phyloP scores from a whole-genome alignment of 202 grass and related monocot genomes.

The Saccharum hybrid region DNA sequence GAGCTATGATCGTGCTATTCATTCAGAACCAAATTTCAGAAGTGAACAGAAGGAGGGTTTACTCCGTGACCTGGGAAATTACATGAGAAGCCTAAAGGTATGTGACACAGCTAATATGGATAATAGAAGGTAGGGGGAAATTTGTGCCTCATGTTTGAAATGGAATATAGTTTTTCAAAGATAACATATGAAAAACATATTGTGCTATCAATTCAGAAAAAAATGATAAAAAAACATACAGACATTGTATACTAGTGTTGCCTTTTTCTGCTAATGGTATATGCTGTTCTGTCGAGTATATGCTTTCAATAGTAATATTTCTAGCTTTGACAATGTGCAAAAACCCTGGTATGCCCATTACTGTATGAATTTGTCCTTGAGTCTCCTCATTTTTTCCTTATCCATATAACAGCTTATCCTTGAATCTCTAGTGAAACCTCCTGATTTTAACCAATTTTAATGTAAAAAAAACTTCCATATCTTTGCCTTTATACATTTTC shows the following conservation, averaged over 20 bases:
- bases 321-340: neutral
- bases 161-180: constrained; percentile 25
- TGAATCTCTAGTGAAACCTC: constrained; percentile 2
- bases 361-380: neutral
- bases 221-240: constrained; percentile 22
- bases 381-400: constrained; percentile 4
- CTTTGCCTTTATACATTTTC: constrained; percentile 9
- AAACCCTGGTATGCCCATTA: neutral
- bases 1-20: constrained; percentile 93
- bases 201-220: neutral
- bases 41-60: constrained; percentile 84
- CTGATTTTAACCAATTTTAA: constrained; percentile 5
- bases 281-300: neutral
- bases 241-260: neutral
- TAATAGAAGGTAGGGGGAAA: neutral
- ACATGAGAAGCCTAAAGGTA: constrained; percentile 96
- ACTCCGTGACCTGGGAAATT: constrained; percentile 77
- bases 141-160: constrained; percentile 7
- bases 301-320: constrained; percentile 6
- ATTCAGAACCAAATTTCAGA: constrained; percentile 94
- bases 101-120: constrained; percentile 32
- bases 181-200: neutral
- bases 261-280: neutral
- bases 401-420: neutral
- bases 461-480: too few relatives aligned